Percentiles rank a stretch among this genome's conserved stretches.
phyloP scores from a whole-genome alignment of 768 basidiomycete species.

The Suillus placidus region DNA sequence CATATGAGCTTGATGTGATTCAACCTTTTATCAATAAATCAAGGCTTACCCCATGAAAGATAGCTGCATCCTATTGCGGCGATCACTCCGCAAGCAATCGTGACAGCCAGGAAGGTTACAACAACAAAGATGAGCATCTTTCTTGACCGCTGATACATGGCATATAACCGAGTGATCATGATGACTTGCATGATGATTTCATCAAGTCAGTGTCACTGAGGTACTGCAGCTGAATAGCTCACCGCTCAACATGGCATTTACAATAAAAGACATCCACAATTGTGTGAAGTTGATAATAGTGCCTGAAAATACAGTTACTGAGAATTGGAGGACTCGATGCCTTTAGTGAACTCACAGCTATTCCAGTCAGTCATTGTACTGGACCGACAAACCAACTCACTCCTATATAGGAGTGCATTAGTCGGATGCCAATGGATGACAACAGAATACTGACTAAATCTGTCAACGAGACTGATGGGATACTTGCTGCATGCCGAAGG shows the following conservation, averaged over 20 bases:
- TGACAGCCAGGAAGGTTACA: neutral
- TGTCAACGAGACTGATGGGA: neutral
- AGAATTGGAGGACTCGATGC: neutral
- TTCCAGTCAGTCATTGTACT: neutral
- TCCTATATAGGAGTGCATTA: neutral
- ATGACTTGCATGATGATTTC: neutral
- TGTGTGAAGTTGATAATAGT: neutral
- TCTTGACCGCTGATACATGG: slow-evolving; percentile 1
- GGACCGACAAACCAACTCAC: neutral
- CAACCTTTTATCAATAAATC: neutral
- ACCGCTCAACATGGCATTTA: slow-evolving; percentile 1
- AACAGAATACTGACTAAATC: neutral
- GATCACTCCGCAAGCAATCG: neutral
- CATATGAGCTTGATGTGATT: neutral
- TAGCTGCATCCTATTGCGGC: neutral
- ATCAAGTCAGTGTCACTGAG: neutral
- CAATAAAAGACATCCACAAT: neutral
- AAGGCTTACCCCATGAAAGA: neutral
- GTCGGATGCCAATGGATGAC: neutral
- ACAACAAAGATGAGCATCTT: neutral
- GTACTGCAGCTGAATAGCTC: neutral
- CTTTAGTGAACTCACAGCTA: neutral
- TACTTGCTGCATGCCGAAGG: neutral
- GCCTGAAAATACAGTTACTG: neutral
- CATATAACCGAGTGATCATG: neutral